Evolutionary conservation across 2,329 filamentous ascomycete genomes (phyloP), one percentile per base, ranked within the genome.

Genomic region (Pseudopyricularia javanii): DNA sequence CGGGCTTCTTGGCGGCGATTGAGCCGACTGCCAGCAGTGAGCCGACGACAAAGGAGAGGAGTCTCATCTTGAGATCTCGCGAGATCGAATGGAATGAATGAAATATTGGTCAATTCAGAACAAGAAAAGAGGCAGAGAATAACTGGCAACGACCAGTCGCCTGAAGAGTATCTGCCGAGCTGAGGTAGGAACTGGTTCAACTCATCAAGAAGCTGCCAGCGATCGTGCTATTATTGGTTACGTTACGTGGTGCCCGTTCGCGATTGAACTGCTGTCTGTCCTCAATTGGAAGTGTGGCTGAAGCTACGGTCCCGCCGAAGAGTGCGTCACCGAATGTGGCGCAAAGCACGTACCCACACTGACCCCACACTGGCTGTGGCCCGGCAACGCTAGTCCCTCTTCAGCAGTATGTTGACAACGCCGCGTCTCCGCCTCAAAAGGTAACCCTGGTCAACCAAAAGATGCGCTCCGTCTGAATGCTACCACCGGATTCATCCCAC

Each of bases 21-120:
- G 56, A 56, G 35, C 59, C 56, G 54, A 78, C 74, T 53, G 81
- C 72, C 53, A 89, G 68, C 59, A 88, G 73, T 63, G 85, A 71
- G 54, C 83, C 78, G 59, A 86, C 70, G 60, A 90, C 68, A 56
- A 81, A 67, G 60, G 78, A 74, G 54, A 86, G 70, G 62, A 85
- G 72, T 70, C 80, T 84, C 87, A 91, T 91, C 60, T 69, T 82
- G 68, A 58, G 49, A 30, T 30, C 4, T 30, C 24, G 20, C 4
- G 20, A 7, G 22, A 11, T 26, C 11, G 33, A 7, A n/a, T n/a
- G 15, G 11, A 35, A 35, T 4, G 14, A 7, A 35, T 24, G 7
- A 45, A 43, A 43, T 43, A 20, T 20, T 20, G 40, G 40, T 24
- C 40, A 11, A 24, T 20, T 20, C 14, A 12, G 12, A 24, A 24